A percentile compares a stretch with the other conserved stretches of the same genome.
These are phyloP conservation scores for Friedmanniomyces endolithicus DNA, from an alignment of 495 filamentous ascomycete genomes.

Conservation along the genomic window DNA sequence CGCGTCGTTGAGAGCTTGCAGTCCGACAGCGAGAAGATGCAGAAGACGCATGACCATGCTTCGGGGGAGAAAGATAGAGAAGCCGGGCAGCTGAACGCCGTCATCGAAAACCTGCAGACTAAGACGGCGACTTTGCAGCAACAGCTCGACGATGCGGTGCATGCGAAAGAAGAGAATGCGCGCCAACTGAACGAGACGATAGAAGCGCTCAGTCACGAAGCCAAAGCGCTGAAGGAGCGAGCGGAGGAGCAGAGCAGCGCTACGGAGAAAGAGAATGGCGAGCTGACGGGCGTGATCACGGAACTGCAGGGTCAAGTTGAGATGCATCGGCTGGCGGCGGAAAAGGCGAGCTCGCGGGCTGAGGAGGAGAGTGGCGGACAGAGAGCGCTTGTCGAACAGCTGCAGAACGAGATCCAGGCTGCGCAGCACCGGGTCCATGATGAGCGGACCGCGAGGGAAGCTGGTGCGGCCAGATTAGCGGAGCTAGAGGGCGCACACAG, in stretches of 20 bases:
- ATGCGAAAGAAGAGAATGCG: not conserved
- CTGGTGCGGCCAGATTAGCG: not conserved
- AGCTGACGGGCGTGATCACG: constrained; percentile 4
- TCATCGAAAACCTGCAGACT: constrained; percentile 5
- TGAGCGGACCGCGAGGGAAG: not conserved
- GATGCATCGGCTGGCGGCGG: not conserved
- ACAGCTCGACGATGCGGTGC: constrained; percentile 1
- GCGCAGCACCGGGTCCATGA: constrained; percentile 4
- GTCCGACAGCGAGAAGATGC: not conserved
- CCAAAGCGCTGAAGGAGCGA: not conserved
- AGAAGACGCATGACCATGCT: not conserved
- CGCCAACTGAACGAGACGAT: constrained; percentile 4
- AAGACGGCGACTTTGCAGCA: constrained; percentile 6
- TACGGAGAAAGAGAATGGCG: constrained; percentile 9
- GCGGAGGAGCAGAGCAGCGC: constrained; percentile 9
- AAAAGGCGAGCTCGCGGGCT: not conserved
- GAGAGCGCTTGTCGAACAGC: not conserved
- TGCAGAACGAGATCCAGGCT: constrained; percentile 10
- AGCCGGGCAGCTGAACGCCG: not conserved
- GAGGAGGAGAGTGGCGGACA: not conserved
- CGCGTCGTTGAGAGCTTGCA: not conserved
- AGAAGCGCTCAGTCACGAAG: constrained; percentile 1
- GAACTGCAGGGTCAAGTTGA: constrained; percentile 8
- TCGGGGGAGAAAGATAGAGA: not conserved
- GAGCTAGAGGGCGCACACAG: not conserved